A percentile compares a stretch with the other conserved stretches of the same genome.
Conservation (phyloP, 2,329 filamentous ascomycete species). For the Ophiostoma sp. region DNA sequence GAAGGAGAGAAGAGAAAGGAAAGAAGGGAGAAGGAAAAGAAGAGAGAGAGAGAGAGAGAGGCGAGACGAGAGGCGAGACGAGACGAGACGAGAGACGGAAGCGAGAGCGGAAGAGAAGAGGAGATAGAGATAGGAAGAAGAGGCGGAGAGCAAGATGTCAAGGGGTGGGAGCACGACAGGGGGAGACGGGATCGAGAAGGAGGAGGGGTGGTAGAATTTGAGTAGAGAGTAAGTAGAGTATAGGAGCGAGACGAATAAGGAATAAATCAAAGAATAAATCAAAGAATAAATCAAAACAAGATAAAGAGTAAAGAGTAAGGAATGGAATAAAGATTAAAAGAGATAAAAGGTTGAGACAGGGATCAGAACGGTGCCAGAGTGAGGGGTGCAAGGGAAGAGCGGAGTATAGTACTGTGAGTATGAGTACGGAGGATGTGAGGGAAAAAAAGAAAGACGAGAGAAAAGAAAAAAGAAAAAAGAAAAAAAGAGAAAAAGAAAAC, state of each 20-base stretch:
- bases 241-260: not conserved
- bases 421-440: constrained; percentile 11
- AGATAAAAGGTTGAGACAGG: constrained; percentile 18
- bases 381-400: not conserved
- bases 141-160: constrained; percentile 11
- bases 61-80: constrained; percentile 24
- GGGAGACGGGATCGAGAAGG: not conserved
- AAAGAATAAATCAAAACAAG: not conserved
- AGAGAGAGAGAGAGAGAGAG: constrained; percentile 13
- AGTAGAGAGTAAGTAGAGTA: not conserved
- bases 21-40: constrained; percentile 28
- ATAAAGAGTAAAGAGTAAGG: not conserved
- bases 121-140: constrained; percentile 3
- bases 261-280: constrained; percentile 8
- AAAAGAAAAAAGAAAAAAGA: not conserved
- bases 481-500: not conserved
- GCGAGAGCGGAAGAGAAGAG: constrained; percentile 12
- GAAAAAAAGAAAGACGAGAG: not conserved
- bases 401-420: not conserved
- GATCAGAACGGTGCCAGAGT: constrained; percentile 18
- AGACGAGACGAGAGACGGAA: not conserved
- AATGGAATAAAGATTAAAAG: constrained; percentile 6
- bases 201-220: constrained; percentile 3
- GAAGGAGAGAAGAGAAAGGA: constrained; percentile 32
- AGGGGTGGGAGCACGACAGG: constrained; percentile 17